phyloP scores from a whole-genome alignment of 306 rosid genomes.

The Cucumis sativus region DNA sequence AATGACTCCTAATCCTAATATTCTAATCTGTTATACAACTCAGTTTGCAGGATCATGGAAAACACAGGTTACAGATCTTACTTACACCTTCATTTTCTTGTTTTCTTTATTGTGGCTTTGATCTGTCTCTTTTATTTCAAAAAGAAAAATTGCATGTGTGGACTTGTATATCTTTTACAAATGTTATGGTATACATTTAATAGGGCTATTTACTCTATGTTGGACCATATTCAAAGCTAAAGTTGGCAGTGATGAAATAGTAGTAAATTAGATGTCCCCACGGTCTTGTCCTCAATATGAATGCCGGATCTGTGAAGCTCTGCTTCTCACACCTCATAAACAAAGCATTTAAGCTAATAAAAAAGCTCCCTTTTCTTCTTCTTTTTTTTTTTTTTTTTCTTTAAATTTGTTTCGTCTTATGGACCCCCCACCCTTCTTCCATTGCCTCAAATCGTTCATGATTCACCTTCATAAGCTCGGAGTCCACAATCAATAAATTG shows the following conservation, averaged over 20 bases:
- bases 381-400: too few relatives aligned
- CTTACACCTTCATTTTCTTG: background rate
- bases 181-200: conserved; percentile 2
- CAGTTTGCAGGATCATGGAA: background rate
- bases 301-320: conserved; percentile 7
- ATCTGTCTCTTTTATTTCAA: conserved; percentile 1
- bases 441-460: background rate
- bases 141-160: conserved; percentile 4
- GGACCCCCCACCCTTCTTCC: conserved; percentile 1
- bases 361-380: background rate
- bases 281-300: conserved; percentile 6
- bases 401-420: background rate
- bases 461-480: background rate
- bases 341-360: conserved; percentile 8
- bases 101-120: conserved; percentile 5
- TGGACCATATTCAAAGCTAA: conserved; percentile 14
- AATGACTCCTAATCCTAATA: background rate
- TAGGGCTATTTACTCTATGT: conserved; percentile 12
- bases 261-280: conserved; percentile 7
- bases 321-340: conserved; percentile 12
- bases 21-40: background rate
- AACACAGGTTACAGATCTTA: background rate
- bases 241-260: conserved; percentile 11
- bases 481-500: conserved; percentile 8
- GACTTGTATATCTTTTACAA: conserved; percentile 4